Evolutionary conservation across 1,139 yeast genomes (phyloP).

Genomic region (Scheffersomyces insectosa): DNA sequence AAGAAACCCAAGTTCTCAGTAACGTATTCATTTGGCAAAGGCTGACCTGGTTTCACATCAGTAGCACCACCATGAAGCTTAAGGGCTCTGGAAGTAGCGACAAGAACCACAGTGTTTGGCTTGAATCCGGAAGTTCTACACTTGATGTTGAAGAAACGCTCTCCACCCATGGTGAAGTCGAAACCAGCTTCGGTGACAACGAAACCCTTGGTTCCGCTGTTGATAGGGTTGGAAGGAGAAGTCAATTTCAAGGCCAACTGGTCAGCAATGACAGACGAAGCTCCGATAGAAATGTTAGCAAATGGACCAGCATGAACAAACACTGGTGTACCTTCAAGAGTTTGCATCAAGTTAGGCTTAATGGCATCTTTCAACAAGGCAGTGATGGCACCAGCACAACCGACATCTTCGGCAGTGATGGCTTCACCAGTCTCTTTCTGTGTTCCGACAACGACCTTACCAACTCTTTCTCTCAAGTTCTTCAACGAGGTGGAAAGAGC

Average conservation of each 20-base stretch:
- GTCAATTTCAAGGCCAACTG: conserved; percentile 67
- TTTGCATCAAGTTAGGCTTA: conserved; percentile 83
- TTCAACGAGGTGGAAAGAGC: conserved; percentile 67
- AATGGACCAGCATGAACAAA: conserved; percentile 87
- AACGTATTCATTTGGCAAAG: conserved; percentile 66
- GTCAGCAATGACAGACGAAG: conserved; percentile 80
- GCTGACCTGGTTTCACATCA: conserved; percentile 79
- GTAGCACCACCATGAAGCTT: conserved; percentile 85
- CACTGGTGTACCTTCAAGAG: conserved; percentile 83
- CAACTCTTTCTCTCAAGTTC: conserved; percentile 71
- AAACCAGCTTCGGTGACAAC: conserved; percentile 87
- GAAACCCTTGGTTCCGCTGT: conserved; percentile 53
- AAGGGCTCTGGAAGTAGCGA: conserved; percentile 78
- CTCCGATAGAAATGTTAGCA: conserved; percentile 84
- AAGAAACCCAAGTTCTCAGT: conserved; percentile 68
- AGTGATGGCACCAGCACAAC: conserved; percentile 79
- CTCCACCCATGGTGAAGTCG: conserved; percentile 90
- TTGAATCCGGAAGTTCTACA: conserved; percentile 72
- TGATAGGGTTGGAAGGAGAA: conserved; percentile 47
- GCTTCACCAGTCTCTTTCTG: conserved; percentile 59
- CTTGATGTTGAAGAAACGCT: conserved; percentile 77
- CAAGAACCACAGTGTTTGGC: conserved; percentile 75
- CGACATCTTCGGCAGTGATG: conserved; percentile 75
- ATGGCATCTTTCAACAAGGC: conserved; percentile 80
- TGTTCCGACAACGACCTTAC: conserved; percentile 70